Evolutionary conservation across 2,329 filamentous ascomycete genomes (phyloP).

Genomic region (Monilinia aucupariae): DNA sequence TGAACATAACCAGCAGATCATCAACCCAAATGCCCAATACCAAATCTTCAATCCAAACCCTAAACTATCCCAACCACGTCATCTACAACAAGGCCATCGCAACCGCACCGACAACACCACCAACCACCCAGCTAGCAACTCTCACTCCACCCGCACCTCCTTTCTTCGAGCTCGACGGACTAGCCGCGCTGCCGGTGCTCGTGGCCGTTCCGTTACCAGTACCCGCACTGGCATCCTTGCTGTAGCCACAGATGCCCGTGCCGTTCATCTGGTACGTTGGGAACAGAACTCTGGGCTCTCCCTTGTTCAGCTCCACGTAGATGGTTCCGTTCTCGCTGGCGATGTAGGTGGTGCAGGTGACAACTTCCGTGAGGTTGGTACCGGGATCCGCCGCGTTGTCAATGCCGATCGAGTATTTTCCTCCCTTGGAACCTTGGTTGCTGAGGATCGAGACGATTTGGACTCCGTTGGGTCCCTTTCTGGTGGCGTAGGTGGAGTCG

Average conservation of each 20-base stretch:
- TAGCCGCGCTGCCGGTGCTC: not conserved
- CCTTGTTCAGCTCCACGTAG: slow-evolving; percentile 2
- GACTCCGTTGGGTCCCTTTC: slow-evolving; percentile 20
- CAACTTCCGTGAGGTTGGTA: slow-evolving; percentile 18
- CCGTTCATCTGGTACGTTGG: slow-evolving; percentile 4
- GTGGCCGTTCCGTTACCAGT: not conserved
- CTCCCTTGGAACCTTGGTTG: slow-evolving; percentile 35
- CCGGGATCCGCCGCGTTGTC: slow-evolving; percentile 15
- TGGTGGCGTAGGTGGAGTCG: slow-evolving; percentile 17
- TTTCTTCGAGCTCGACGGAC: not conserved
- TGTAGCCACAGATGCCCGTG: slow-evolving; percentile 2
- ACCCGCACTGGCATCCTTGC: not conserved
- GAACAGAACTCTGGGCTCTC: slow-evolving; percentile 11
- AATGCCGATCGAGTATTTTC: slow-evolving; percentile 9
- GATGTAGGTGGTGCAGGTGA: slow-evolving; percentile 14
- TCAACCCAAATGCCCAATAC: too few species aligned
- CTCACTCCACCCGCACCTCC: not conserved
- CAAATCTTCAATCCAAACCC: not conserved
- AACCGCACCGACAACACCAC: not conserved
- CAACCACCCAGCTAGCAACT: not conserved
- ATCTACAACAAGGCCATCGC: not conserved
- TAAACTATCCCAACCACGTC: not conserved
- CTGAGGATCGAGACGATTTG: slow-evolving; percentile 34
- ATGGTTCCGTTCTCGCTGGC: slow-evolving; percentile 8
- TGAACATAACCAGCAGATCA: too few species aligned